Evolutionary conservation across 805 yeast genomes (phyloP).

Genomic region (Lipomyces starkeyi): DNA sequence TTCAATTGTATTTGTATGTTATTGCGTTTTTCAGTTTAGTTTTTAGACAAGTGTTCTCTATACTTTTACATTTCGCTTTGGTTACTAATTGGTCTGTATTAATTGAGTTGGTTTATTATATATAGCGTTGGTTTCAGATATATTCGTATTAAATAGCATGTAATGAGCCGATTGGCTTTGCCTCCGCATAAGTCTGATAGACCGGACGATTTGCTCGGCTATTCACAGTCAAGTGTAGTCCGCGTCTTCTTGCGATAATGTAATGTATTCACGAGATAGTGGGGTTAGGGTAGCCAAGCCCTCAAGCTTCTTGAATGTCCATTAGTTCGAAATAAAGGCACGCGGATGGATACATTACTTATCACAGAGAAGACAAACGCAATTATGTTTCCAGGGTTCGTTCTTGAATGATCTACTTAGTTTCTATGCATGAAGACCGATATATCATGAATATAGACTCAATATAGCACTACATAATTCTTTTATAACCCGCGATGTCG

Average conservation of each 20-base stretch:
- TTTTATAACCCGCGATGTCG: constrained; percentile 9
- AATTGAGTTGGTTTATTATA: neutral
- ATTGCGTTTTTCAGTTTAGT: neutral
- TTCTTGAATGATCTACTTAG: neutral
- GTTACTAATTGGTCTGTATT: neutral
- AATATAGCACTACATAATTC: neutral
- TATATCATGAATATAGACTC: neutral
- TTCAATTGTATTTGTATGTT: neutral
- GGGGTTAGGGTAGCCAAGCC: neutral
- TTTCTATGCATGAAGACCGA: neutral
- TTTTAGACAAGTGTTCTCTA: neutral
- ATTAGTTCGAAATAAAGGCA: too few species aligned
- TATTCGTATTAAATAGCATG: neutral
- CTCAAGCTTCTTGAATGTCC: too few species aligned
- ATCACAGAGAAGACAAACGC: too few species aligned
- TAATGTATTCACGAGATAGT: too few species aligned
- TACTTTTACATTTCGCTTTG: neutral
- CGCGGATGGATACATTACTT: too few species aligned
- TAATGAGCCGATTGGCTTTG: too few species aligned
- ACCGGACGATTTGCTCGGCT: too few species aligned
- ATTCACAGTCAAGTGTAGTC: too few species aligned
- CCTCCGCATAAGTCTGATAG: too few species aligned
- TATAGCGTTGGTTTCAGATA: neutral
- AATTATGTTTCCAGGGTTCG: too few species aligned
- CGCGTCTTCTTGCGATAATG: too few species aligned